phyloP scores from a whole-genome alignment of 2,329 filamentous ascomycete species.

The Canariomyces notabilis region DNA sequence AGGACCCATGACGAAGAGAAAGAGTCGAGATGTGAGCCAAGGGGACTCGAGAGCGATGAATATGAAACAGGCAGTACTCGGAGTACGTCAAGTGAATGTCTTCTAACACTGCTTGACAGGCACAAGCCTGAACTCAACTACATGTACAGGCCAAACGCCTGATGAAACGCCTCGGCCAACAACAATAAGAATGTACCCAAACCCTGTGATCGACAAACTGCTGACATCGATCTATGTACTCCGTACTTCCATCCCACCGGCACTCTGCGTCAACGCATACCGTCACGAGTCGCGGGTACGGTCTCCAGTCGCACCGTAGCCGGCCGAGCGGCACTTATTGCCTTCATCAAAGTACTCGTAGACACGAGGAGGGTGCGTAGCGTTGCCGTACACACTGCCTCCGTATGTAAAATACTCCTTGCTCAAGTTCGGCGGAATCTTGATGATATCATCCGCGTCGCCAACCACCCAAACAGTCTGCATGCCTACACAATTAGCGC shows the following conservation, averaged over 20 bases:
- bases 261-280: background rate
- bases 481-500: slow-evolving; percentile 32
- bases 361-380: slow-evolving; percentile 16
- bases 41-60: no score
- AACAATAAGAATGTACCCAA: background rate
- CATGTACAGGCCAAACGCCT: background rate
- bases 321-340: slow-evolving; percentile 8
- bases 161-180: background rate
- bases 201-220: background rate
- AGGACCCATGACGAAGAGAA: no score
- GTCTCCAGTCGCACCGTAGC: background rate
- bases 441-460: slow-evolving; percentile 33
- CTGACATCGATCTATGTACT: background rate
- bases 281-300: no score
- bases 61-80: no score
- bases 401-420: slow-evolving; percentile 41
- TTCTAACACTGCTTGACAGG: background rate
- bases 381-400: slow-evolving; percentile 42
- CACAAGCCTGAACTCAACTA: background rate
- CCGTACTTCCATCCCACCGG: background rate
- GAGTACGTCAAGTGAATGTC: no score
- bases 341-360: slow-evolving; percentile 31
- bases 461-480: slow-evolving; percentile 40
- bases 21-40: no score
- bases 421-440: slow-evolving; percentile 33